Base-by-base conservation (phyloP, 306 rosid species). In the Lablab purpureus region DNA sequence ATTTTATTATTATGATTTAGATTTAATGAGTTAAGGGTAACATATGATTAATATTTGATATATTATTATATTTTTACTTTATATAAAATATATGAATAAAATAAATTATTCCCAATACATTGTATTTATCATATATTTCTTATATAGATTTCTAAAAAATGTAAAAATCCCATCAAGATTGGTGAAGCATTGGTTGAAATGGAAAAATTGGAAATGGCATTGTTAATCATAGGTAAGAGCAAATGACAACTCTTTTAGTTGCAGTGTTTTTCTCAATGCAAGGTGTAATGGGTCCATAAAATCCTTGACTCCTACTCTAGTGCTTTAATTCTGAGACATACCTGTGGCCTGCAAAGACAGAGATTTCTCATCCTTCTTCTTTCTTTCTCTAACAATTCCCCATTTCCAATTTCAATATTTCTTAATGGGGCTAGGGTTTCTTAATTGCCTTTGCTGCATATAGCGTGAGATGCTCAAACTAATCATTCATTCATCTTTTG, bases 241-340 rank as follows among this genome's bases (percentile, higher is more conserved):
- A 51, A 67, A 78, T 64, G 4, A 82, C 51, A 36, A 65, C 72
- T 64, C 5, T 45, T 89, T 37, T 84, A 89, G 99, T 87, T 95
- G 91, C 23, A 74, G 82, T 62, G 98, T 90, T 88, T 80, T 83
- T 76, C 91, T 92, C 97, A 88, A 25, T 32, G 85, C 32, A 86
- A 84, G 88, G 87, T 79, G 88, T 21, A 63, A 88, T 84, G 94
- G 98, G 97, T 71, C 92, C 90, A 82, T 76, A 56, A 55, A 46
- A 90, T 81, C 85, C 97, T 91, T 95, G 78, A 76, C 76, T 88
- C 90, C 77, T 87, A 92, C 97, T 95, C 91, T 11, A 87, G 13
- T 66, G 80, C 83, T 85, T 80, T 18, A 64, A 74, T 85, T 66
- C 6, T 85, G 99, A 95, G 90, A 74, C 87, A 59, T 80, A 90